Conservation (phyloP, 257 asterid species). For the Eucommia ulmoides region DNA sequence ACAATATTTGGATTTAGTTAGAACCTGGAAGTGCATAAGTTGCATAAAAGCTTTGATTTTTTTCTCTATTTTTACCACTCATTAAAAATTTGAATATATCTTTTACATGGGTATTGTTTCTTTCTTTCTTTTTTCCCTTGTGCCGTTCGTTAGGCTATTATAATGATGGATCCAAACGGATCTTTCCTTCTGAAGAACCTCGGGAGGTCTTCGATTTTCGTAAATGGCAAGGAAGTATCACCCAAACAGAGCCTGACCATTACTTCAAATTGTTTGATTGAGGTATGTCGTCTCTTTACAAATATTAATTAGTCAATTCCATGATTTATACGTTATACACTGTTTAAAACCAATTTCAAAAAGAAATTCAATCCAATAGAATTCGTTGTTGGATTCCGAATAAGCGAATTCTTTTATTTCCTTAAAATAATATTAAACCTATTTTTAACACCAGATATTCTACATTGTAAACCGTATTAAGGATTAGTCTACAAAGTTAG, state of each 20-base stretch:
- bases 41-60: no score
- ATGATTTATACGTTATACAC: background rate
- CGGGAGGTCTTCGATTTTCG: constrained; percentile 30
- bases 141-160: constrained; percentile 37
- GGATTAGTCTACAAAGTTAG: no score
- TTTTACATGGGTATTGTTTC: no score
- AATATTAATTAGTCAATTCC: no score
- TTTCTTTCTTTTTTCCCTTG: no score
- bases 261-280: constrained; percentile 41
- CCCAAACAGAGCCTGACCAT: constrained; percentile 24
- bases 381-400: background rate
- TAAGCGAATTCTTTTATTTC: background rate
- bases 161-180: constrained; percentile 41
- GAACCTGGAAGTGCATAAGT: no score
- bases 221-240: constrained; percentile 33
- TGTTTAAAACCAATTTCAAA: background rate
- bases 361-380: background rate
- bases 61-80: no score
- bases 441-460: no score
- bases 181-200: constrained; percentile 42
- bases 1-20: no score
- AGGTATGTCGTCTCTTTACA: constrained; percentile 26
- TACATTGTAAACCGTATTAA: no score
- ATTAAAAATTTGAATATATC: no score
- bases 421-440: background rate